Conservation (phyloP, 495 filamentous ascomycete genomes). For the Neurospora tetraspora region DNA sequence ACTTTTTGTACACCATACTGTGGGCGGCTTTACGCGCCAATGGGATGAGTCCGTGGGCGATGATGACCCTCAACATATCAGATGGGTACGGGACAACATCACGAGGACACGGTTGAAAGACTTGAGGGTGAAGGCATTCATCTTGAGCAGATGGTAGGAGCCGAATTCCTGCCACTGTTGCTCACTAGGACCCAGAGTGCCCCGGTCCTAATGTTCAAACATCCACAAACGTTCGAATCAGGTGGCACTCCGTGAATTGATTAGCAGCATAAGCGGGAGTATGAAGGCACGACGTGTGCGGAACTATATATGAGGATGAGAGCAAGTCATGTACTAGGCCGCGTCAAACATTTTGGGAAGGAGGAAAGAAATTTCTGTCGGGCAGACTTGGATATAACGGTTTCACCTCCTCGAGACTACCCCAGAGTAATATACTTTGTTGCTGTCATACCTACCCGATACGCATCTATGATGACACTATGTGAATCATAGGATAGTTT, state of each 20-base stretch:
- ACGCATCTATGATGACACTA: fast-evolving
- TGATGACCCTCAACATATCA: background rate
- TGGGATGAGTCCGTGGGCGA: background rate
- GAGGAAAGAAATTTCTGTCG: background rate
- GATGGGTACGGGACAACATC: background rate
- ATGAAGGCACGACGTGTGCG: background rate
- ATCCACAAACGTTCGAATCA: background rate
- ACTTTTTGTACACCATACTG: background rate
- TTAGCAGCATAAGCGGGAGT: fast-evolving
- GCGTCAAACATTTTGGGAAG: background rate
- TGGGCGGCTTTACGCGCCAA: background rate
- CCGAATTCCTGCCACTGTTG: background rate
- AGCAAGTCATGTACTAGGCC: background rate
- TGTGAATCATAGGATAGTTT: background rate
- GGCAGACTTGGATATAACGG: background rate
- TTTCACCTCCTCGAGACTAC: background rate
- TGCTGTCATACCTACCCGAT: background rate
- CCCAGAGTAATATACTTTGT: background rate
- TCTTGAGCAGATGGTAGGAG: no score
- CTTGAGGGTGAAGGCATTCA: no score
- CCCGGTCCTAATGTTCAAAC: background rate
- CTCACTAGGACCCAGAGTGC: no score
- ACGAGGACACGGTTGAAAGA: no score
- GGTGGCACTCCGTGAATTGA: background rate
- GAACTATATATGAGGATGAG: background rate